phyloP scores from a whole-genome alignment of 331 rosid genomes.

The Malus hybrid region DNA sequence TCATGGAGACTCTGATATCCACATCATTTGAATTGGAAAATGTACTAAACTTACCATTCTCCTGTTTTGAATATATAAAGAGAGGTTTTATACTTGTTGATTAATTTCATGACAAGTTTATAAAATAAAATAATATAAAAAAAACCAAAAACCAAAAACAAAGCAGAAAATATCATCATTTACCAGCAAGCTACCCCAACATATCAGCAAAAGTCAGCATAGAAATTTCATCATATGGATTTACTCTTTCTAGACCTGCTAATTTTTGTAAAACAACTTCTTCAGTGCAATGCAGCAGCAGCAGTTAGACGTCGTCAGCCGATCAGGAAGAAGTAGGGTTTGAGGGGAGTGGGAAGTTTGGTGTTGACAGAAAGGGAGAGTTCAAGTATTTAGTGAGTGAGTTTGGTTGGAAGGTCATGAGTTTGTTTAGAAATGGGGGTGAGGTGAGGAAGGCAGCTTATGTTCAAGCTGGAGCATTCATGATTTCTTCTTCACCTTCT shows the following conservation, averaged over 20 bases:
- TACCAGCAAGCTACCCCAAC: slow-evolving; percentile 26
- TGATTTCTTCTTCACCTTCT: slow-evolving; percentile 58
- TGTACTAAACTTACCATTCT: slow-evolving; percentile 59
- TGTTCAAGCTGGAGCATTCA: slow-evolving; percentile 78
- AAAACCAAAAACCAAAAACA: too few species aligned
- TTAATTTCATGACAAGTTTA: slow-evolving; percentile 11
- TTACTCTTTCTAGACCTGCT: background rate
- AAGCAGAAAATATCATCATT: slow-evolving; percentile 12
- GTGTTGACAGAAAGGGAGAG: background rate
- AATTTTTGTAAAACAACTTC: background rate
- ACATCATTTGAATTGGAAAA: slow-evolving; percentile 71
- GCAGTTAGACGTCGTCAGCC: slow-evolving; percentile 16
- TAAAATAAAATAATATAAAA: too few species aligned
- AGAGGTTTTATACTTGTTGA: slow-evolving; percentile 59
- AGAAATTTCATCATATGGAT: slow-evolving; percentile 9
- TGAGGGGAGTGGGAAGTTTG: slow-evolving; percentile 2
- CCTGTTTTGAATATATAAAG: slow-evolving; percentile 68
- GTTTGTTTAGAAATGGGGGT: slow-evolving; percentile 39
- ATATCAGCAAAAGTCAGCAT: slow-evolving; percentile 19
- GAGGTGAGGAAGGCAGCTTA: slow-evolving; percentile 52
- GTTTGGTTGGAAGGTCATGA: slow-evolving; percentile 71
- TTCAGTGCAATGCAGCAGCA: slow-evolving; percentile 20
- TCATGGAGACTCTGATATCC: slow-evolving; percentile 37
- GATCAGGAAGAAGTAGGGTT: slow-evolving; percentile 22
- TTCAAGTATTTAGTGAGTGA: slow-evolving; percentile 45